These are phyloP conservation scores for Pinus taeda DNA, from an alignment of 75 land plant species.

Conservation along the genomic window DNA sequence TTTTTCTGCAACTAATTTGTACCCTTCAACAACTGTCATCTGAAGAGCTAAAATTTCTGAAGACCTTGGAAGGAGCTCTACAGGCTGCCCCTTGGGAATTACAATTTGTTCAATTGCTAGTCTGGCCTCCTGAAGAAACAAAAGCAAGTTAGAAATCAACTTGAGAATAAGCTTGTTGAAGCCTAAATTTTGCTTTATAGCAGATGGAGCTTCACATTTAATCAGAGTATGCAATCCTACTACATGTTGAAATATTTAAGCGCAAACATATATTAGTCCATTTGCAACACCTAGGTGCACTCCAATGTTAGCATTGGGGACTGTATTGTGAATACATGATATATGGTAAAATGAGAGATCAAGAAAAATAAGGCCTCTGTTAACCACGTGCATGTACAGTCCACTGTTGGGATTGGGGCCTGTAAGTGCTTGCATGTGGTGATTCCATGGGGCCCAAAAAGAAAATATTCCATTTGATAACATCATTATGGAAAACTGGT, in stretches of 20 bases:
- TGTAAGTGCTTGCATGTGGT: too few species aligned
- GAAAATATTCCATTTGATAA: too few species aligned
- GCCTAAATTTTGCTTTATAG: background rate
- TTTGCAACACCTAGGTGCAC: background rate
- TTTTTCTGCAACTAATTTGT: slow-evolving; percentile 52
- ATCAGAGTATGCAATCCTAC: background rate
- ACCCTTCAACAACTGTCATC: slow-evolving; percentile 50
- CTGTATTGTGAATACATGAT: too few species aligned
- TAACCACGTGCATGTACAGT: too few species aligned
- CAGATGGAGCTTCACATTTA: background rate
- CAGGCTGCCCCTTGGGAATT: slow-evolving; percentile 82
- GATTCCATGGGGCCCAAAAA: too few species aligned
- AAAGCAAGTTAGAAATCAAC: slow-evolving; percentile 1
- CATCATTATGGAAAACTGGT: too few species aligned
- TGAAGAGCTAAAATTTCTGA: slow-evolving; percentile 53
- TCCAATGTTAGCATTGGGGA: too few species aligned
- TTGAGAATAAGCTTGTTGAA: background rate
- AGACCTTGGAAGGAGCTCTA: slow-evolving; percentile 84
- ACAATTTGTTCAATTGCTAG: slow-evolving; percentile 85
- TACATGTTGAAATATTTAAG: background rate
- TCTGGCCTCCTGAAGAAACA: slow-evolving; percentile 70
- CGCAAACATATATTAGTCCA: background rate
- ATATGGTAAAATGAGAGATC: too few species aligned
- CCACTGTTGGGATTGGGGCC: too few species aligned
- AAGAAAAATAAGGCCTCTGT: too few species aligned